Evolutionary conservation across 106 monocot species (phyloP).

Genomic region (Dendrobium chrysotoxum): DNA sequence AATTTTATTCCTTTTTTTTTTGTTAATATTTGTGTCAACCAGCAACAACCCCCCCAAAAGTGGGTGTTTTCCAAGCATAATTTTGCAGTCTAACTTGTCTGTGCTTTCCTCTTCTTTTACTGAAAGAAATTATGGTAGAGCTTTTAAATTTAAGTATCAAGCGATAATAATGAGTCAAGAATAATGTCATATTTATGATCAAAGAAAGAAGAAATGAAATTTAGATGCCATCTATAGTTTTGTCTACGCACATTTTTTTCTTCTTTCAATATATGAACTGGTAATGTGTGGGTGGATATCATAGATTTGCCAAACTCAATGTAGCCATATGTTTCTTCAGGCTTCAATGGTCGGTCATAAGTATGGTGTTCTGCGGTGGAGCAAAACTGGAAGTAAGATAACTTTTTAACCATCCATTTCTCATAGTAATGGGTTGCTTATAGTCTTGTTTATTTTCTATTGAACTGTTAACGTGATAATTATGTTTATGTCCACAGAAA

Average conservation of each 20-base stretch:
- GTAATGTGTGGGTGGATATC: background rate
- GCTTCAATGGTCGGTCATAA: conserved; percentile 98
- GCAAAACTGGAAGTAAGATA: conserved; percentile 93
- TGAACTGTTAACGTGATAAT: background rate
- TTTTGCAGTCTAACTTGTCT: too few relatives aligned
- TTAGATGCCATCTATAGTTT: background rate
- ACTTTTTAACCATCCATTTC: background rate
- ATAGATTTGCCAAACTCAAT: background rate
- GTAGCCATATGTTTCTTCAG: conserved; percentile 31
- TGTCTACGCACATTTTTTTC: background rate
- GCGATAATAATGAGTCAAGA: background rate
- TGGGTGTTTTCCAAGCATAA: too few relatives aligned
- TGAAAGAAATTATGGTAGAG: too few relatives aligned
- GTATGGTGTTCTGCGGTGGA: conserved; percentile 93
- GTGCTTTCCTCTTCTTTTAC: too few relatives aligned
- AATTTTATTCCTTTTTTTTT: too few relatives aligned
- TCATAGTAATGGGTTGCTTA: background rate
- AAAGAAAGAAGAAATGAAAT: background rate
- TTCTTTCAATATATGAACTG: background rate
- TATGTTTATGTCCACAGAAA: conserved; percentile 35
- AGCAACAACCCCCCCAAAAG: too few relatives aligned
- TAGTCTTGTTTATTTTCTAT: background rate
- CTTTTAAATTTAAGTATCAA: too few relatives aligned
- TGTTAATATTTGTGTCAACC: too few relatives aligned
- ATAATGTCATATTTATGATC: background rate